A percentile compares a stretch with the other conserved stretches of the same genome.
These are phyloP conservation scores for Aspergillus caelatus DNA, from an alignment of 2,329 filamentous ascomycete species.

Conservation along the genomic window DNA sequence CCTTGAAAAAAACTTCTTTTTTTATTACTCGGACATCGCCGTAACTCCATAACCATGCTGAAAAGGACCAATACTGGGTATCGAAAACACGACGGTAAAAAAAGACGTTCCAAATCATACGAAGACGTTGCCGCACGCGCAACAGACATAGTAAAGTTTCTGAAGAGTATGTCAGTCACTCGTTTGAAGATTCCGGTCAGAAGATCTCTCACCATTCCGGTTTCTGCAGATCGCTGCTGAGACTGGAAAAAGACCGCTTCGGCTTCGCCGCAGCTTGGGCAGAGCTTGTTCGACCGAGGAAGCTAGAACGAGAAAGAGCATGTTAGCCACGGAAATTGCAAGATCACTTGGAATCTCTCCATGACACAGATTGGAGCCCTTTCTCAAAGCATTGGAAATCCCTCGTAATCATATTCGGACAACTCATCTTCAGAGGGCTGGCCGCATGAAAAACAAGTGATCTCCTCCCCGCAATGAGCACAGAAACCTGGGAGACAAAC, in stretches of 20 bases:
- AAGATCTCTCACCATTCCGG: conserved; percentile 80
- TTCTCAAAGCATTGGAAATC: conserved; percentile 14
- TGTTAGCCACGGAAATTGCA: conserved; percentile 37
- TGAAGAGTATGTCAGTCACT: conserved; percentile 40
- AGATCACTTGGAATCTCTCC: conserved; percentile 12
- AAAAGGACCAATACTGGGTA: conserved; percentile 31
- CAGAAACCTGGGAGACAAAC: conserved; percentile 72
- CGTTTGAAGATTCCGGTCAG: conserved; percentile 10
- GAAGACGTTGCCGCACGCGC: conserved; percentile 88
- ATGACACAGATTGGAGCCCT: conserved; percentile 10
- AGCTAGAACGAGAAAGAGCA: conserved; percentile 60
- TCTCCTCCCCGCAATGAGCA: conserved; percentile 60
- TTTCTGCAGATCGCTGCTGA: conserved; percentile 94
- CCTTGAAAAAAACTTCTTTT: conserved; percentile 6
- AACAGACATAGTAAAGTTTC: conserved; percentile 95
- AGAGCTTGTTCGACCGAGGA: conserved; percentile 82
- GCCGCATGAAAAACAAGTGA: conserved; percentile 58
- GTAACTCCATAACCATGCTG: conserved; percentile 27
- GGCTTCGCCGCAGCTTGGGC: conserved; percentile 79
- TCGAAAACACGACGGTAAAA: conserved; percentile 27
- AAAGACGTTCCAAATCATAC: conserved; percentile 31
- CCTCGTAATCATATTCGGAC: conserved; percentile 21
- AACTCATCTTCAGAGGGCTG: conserved; percentile 29
- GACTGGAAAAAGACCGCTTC: conserved; percentile 99
- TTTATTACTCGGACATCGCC: conserved; percentile 18